Conservation (phyloP, 805 yeast genomes). For the Candida pini region DNA sequence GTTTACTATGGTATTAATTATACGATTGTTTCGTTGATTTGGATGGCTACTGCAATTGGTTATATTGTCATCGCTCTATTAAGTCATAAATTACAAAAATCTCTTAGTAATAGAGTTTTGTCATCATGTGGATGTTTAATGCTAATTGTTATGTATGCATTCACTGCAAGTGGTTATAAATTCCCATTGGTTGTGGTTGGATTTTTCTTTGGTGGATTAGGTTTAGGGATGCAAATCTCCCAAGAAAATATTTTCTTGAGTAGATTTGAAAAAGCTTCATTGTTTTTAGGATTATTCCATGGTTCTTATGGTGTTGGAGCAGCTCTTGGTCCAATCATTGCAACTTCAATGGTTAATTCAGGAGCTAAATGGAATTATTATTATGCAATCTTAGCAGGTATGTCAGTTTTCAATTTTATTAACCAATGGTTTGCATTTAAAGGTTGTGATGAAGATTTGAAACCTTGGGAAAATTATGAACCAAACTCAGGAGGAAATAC, state of each 20-base stretch:
- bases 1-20: constrained; percentile 41
- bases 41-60: constrained; percentile 57
- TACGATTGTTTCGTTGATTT: constrained; percentile 50
- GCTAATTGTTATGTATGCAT: constrained; percentile 36
- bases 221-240: constrained; percentile 43
- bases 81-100: constrained; percentile 38
- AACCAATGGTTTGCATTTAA: constrained; percentile 40
- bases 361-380: constrained; percentile 51
- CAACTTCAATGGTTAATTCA: constrained; percentile 45
- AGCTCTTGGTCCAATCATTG: constrained; percentile 60
- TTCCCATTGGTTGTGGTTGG: constrained; percentile 45
- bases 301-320: constrained; percentile 73
- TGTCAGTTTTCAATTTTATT: constrained; percentile 30
- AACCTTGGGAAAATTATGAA: constrained; percentile 30
- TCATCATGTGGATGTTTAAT: constrained; percentile 33
- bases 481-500: constrained; percentile 5
- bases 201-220: constrained; percentile 55
- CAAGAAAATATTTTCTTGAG: constrained; percentile 49
- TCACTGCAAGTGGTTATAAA: constrained; percentile 42
- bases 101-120: constrained; percentile 37
- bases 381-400: constrained; percentile 43
- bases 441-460: constrained; percentile 42
- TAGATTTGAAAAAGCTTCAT: constrained; percentile 47
- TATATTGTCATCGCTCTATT: constrained; percentile 44
- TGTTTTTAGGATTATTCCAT: constrained; percentile 56